A percentile compares a stretch with the other conserved stretches of the same genome.
Conservation (phyloP, 768 basidiomycete genomes). For the Coprinopsis marcescibilis region DNA sequence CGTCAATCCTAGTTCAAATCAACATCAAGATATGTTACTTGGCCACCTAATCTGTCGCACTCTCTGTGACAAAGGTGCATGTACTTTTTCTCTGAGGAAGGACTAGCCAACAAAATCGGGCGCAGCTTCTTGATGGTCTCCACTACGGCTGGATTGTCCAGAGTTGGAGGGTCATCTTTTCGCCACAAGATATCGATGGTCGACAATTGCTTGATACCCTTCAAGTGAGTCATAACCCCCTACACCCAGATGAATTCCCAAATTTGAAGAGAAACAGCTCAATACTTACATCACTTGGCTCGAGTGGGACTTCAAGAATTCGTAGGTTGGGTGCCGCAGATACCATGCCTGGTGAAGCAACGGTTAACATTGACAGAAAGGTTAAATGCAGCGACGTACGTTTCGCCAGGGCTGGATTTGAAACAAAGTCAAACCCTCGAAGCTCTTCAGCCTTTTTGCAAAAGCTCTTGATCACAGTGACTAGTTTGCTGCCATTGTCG, state of each 20-base stretch:
- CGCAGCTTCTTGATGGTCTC: background rate
- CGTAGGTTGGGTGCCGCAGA: background rate
- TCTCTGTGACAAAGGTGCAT: background rate
- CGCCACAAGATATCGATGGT: slow-evolving; percentile 1
- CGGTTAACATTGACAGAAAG: background rate
- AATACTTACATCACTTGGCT: background rate
- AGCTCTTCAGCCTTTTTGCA: slow-evolving; percentile 5
- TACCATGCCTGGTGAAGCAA: slow-evolving; percentile 4
- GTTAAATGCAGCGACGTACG: background rate
- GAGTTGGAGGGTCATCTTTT: too few relatives aligned
- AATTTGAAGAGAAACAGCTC: background rate
- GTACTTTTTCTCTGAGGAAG: slow-evolving; percentile 1
- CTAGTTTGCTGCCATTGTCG: slow-evolving; percentile 5
- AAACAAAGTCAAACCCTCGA: slow-evolving; percentile 1
- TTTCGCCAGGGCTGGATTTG: slow-evolving; percentile 2
- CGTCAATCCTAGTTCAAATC: background rate
- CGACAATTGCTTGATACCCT: background rate
- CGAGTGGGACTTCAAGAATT: background rate
- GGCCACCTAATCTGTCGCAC: background rate
- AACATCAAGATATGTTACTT: background rate
- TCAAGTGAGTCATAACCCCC: background rate
- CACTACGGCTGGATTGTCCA: background rate
- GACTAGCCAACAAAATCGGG: background rate
- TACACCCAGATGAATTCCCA: background rate
- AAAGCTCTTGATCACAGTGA: slow-evolving; percentile 3